Evolutionary conservation across 2,329 filamentous ascomycete genomes (phyloP).

Genomic region (Hypoxylon sp.): DNA sequence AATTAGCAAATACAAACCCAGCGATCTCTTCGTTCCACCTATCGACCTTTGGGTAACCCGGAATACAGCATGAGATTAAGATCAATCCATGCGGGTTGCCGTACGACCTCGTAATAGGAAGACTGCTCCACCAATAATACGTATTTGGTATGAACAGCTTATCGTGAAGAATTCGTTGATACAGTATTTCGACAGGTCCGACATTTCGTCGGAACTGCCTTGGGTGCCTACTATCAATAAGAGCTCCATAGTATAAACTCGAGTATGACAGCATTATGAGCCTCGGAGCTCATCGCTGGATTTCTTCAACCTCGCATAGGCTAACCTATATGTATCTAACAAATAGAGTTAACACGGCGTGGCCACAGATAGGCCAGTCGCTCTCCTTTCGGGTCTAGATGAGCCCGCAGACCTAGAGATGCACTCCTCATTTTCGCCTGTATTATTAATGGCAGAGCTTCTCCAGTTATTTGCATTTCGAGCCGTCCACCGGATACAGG

Average conservation of each 20-base stretch:
- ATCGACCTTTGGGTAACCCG: background rate
- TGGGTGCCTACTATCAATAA: background rate
- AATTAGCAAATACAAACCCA: constrained; percentile 11
- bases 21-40: background rate
- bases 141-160: background rate
- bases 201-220: background rate
- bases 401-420: constrained; percentile 1
- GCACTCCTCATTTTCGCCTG: background rate
- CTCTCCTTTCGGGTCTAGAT: constrained; percentile 18
- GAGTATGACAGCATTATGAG: constrained; percentile 27
- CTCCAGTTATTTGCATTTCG: constrained; percentile 28
- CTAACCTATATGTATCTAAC: constrained; percentile 11
- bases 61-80: constrained; percentile 7
- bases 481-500: background rate
- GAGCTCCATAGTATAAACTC: constrained; percentile 12
- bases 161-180: constrained; percentile 7
- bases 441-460: constrained; percentile 5
- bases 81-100: constrained; percentile 14
- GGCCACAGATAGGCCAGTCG: background rate
- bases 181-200: background rate
- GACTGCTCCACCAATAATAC: background rate
- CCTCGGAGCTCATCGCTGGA: constrained; percentile 9
- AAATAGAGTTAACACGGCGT: constrained; percentile 21
- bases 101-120: constrained; percentile 20
- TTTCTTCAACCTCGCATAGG: background rate